Percentiles rank a stretch among this genome's conserved stretches.
Conservation (phyloP, 495 filamentous ascomycete species). For the Aspergillus heteromorphus region DNA sequence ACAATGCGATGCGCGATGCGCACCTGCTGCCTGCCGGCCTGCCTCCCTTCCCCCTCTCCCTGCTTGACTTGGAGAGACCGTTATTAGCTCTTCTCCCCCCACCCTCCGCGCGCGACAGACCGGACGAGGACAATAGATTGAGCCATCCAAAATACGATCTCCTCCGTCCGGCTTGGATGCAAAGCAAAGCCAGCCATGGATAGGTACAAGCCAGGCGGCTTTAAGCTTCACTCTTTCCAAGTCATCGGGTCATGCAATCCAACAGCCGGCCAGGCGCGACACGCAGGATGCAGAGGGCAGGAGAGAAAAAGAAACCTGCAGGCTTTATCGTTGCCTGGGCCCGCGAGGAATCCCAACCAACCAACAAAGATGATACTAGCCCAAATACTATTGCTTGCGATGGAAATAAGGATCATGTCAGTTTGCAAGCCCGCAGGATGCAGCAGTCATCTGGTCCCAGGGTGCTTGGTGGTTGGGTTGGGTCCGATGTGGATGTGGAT, state of each 20-base stretch:
- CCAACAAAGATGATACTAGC: background rate
- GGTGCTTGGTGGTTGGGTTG: conserved; percentile 5
- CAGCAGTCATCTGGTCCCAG: conserved; percentile 15
- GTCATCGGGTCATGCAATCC: background rate
- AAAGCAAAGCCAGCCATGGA: background rate
- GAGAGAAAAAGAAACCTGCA: background rate
- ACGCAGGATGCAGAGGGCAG: background rate
- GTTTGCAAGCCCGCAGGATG: conserved; percentile 20
- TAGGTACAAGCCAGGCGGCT: background rate
- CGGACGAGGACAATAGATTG: background rate
- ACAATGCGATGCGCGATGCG: too few species aligned
- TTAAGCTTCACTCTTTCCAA: background rate
- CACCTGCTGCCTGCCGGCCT: background rate
- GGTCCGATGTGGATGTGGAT: background rate
- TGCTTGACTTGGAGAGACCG: conserved; percentile 2
- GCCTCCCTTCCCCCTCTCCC: background rate
- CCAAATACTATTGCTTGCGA: conserved; percentile 9
- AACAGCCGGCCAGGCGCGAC: background rate
- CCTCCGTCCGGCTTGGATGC: background rate
- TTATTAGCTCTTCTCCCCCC: too few species aligned
- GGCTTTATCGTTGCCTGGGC: background rate
- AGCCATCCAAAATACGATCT: background rate
- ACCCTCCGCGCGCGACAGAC: background rate
- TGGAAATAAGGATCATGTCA: conserved; percentile 22
- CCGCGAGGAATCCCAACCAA: background rate